Percentiles rank a stretch among this genome's conserved stretches.
Evolutionary conservation across 2,329 filamentous ascomycete genomes (phyloP).

Genomic region (Colletotrichum plurivorum): DNA sequence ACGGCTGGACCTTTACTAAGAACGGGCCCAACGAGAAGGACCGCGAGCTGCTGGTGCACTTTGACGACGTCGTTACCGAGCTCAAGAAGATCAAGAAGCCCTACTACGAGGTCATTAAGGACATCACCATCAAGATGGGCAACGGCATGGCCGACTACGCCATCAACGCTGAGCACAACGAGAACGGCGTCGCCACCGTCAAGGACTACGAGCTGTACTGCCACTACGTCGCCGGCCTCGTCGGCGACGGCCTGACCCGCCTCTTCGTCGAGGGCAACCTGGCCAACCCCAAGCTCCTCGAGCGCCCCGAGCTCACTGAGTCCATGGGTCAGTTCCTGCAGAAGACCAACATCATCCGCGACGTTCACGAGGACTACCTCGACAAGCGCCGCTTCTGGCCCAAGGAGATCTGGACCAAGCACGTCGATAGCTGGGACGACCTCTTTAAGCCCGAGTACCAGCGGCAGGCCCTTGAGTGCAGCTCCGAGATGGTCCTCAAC

Average conservation of each 20-base stretch:
- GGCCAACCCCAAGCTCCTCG: slow-evolving; percentile 86
- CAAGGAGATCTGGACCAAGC: slow-evolving; percentile 96
- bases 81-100: slow-evolving; percentile 88
- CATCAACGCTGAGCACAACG: slow-evolving; percentile 84
- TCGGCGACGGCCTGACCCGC: slow-evolving; percentile 91
- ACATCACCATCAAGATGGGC: slow-evolving; percentile 95
- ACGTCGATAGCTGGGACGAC: slow-evolving; percentile 91
- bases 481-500: slow-evolving; percentile 94
- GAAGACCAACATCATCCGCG: slow-evolving; percentile 98
- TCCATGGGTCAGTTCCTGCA: slow-evolving; percentile 98
- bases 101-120: slow-evolving; percentile 89
- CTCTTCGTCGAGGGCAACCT: slow-evolving; percentile 90
- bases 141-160: slow-evolving; percentile 99
- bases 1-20: slow-evolving; percentile 91
- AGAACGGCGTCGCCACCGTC: slow-evolving; percentile 84
- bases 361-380: slow-evolving; percentile 89
- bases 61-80: slow-evolving; percentile 88
- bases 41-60: slow-evolving; percentile 90
- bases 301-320: slow-evolving; percentile 86
- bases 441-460: slow-evolving; percentile 87
- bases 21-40: slow-evolving; percentile 96
- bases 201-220: slow-evolving; percentile 97
- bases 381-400: slow-evolving; percentile 96
- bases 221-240: slow-evolving; percentile 98
- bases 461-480: slow-evolving; percentile 84